phyloP scores from a whole-genome alignment of 352 stramenopile genomes.

The Thalassiosira gravida region DNA sequence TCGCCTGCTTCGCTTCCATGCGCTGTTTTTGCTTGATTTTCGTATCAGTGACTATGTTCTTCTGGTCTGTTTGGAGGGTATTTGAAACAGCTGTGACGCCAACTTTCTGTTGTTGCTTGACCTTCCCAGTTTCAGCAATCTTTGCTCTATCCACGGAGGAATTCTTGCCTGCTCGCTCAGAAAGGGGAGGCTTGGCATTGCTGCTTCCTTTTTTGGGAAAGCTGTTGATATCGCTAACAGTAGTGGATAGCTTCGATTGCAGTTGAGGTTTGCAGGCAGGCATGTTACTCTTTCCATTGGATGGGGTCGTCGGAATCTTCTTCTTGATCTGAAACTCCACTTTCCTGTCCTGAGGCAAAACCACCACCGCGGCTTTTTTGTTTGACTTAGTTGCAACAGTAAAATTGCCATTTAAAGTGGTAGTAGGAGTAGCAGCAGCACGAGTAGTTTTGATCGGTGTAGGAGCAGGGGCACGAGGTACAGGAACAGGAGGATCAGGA shows the following conservation, averaged over 20 bases:
- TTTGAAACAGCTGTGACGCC: not conserved
- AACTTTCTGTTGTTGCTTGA: slow-evolving; percentile 17
- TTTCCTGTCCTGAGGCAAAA: not conserved
- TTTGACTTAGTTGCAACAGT: slow-evolving; percentile 5
- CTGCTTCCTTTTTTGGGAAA: not conserved
- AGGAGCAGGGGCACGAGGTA: slow-evolving; percentile 1
- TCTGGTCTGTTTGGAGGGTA: slow-evolving; percentile 4
- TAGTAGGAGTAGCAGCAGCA: not conserved
- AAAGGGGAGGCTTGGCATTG: not conserved
- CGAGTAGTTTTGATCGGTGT: not conserved
- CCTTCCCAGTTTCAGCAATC: slow-evolving; percentile 17
- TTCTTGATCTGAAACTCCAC: slow-evolving; percentile 6
- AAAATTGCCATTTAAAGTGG: slow-evolving; percentile 28
- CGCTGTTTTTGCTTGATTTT: slow-evolving; percentile 35
- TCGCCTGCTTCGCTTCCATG: slow-evolving; percentile 33
- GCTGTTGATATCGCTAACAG: not conserved
- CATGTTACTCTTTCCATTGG: slow-evolving; percentile 20
- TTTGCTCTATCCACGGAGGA: slow-evolving; percentile 10
- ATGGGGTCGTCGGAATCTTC: not conserved
- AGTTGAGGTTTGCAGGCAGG: not conserved
- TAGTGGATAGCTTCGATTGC: slow-evolving; percentile 2
- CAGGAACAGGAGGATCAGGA: slow-evolving; percentile 3
- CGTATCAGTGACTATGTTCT: slow-evolving; percentile 13
- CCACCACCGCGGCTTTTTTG: not conserved
- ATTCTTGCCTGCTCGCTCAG: not conserved